These are phyloP conservation scores for Acarospora socialis DNA, from an alignment of 2,329 filamentous ascomycete species.

Conservation along the genomic window DNA sequence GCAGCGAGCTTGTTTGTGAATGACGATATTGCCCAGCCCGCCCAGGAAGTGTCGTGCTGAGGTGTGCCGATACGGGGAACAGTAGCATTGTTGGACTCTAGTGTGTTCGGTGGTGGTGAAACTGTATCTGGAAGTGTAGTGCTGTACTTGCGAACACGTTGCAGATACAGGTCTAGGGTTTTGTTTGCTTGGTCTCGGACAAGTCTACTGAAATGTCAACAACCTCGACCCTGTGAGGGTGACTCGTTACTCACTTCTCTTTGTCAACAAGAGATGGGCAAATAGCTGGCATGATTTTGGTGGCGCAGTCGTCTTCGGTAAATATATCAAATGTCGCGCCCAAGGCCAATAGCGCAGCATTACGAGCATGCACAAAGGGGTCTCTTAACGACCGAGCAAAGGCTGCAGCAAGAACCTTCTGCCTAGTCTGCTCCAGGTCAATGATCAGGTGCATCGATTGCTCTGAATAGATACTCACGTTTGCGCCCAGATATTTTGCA, in stretches of 20 bases:
- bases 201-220: slow-evolving; percentile 36
- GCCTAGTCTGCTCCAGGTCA: slow-evolving; percentile 39
- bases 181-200: slow-evolving; percentile 85
- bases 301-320: slow-evolving; percentile 75
- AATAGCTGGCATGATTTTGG: slow-evolving; percentile 67
- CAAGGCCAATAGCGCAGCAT: slow-evolving; percentile 74
- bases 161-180: slow-evolving; percentile 72
- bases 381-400: slow-evolving; percentile 82
- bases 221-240: no score
- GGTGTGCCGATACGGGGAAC: slow-evolving; percentile 68
- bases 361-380: slow-evolving; percentile 87
- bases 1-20: slow-evolving; percentile 89
- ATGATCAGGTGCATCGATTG: slow-evolving; percentile 3
- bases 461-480: slow-evolving; percentile 24
- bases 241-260: slow-evolving; percentile 56
- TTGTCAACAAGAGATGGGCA: slow-evolving; percentile 83
- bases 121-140: slow-evolving; percentile 66
- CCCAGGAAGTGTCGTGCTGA: slow-evolving; percentile 61
- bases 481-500: slow-evolving; percentile 66
- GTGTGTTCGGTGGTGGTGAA: slow-evolving; percentile 49
- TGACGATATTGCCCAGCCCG: slow-evolving; percentile 95
- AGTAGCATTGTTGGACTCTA: slow-evolving; percentile 27
- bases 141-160: slow-evolving; percentile 66
- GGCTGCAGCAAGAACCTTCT: slow-evolving; percentile 84
- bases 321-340: slow-evolving; percentile 77